Base-by-base conservation (phyloP, 139 green algal species). In the Volvox africanus region DNA sequence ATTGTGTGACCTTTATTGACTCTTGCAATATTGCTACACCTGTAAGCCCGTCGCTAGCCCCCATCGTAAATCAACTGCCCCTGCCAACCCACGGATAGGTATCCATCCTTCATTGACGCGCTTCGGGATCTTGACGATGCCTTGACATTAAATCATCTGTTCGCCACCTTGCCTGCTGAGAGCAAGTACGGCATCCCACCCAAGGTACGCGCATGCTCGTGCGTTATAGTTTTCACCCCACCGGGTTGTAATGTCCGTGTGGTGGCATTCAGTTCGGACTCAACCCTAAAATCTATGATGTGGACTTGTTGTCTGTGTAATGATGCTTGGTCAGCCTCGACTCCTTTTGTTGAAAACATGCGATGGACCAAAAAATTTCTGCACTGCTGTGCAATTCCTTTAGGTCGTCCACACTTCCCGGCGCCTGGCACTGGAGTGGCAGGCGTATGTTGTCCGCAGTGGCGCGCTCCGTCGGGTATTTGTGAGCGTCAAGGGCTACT, bases 101-200 rank as follows among this genome's bases (percentile, higher is more conserved):
- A 99, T 93, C 98, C 98, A 24, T 98, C 97, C 0, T 99, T 99
- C 90, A 85, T 99, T 22, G 98, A 99, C 88, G 98, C 98, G 0
- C 91, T 99, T 73, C 94, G 98, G n/a, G 98, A 99, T 94, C 92
- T 99, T 81, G 98, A 99, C 92, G 98, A 99, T 92, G 93, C 97
- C 5, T 94, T 99, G 24, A 98, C 98, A 22, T 95, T 99, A 96
- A 88, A 97, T n/a, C 96, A 99, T 94, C 97, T 99, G 28, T 99
- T 99, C 91, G 97, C 98, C 1, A 96, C 96, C 71, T 95, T 99
- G 91, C 98, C 98, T 17, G 96, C 96, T 0, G 96, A 97, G 67
- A 95, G 94, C 69, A 80, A 90, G 20, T 92, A 93, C 33, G 94
- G 89, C 78, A 96, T 97, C 79, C 92, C 92, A 18, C 22, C 89